phyloP scores from a whole-genome alignment of 768 basidiomycete species.

The Leccinellum albellum region DNA sequence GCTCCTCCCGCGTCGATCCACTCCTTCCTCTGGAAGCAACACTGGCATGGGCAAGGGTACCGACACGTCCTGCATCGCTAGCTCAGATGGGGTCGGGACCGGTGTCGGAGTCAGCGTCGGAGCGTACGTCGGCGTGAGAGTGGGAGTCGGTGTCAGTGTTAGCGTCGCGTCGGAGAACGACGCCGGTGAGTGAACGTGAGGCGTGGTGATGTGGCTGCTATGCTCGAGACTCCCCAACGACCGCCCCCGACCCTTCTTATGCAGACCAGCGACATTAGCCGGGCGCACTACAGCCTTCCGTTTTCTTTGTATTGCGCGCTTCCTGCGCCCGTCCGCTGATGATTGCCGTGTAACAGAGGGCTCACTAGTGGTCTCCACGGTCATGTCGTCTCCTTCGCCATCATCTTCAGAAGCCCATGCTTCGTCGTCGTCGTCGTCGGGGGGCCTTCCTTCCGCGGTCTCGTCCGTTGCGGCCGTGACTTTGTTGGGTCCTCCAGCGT shows the following conservation, averaged over 20 bases:
- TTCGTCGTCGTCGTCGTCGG: slow-evolving; percentile 38
- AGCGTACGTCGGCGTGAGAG: background rate
- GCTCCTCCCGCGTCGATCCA: slow-evolving; percentile 25
- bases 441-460: slow-evolving; percentile 11
- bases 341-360: slow-evolving; percentile 4
- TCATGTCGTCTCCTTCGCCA: slow-evolving; percentile 29
- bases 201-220: background rate
- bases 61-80: background rate
- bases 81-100: background rate
- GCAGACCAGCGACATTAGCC: background rate
- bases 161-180: background rate
- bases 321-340: slow-evolving; percentile 13
- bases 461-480: background rate
- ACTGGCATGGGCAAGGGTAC: background rate
- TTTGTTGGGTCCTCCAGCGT: background rate
- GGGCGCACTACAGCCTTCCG: slow-evolving; percentile 9
- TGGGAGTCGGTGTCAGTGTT: background rate
- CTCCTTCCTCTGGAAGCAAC: background rate
- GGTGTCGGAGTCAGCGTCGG: background rate
- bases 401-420: slow-evolving; percentile 60
- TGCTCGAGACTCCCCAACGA: slow-evolving; percentile 3
- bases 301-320: slow-evolving; percentile 26
- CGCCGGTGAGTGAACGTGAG: background rate
- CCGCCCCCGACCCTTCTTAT: slow-evolving; percentile 13
- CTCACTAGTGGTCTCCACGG: background rate